Percentiles rank a stretch among this genome's conserved stretches.
Conservation (phyloP, 345 rosid species). For the Syzygium oleosum region DNA sequence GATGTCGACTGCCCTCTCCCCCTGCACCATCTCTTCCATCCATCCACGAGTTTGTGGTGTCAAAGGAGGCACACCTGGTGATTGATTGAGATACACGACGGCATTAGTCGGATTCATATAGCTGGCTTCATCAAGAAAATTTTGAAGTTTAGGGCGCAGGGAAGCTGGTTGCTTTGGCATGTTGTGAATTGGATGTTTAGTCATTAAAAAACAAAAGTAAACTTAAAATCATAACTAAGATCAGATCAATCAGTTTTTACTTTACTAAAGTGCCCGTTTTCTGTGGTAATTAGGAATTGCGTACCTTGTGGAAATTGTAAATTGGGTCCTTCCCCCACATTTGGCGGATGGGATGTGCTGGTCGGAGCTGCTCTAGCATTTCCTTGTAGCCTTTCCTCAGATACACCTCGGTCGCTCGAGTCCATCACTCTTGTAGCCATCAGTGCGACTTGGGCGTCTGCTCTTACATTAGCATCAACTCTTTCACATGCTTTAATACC, state of each 20-base stretch:
- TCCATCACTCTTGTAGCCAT: background rate
- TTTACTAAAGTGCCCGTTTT: no score
- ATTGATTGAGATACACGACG: background rate
- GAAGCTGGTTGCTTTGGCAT: background rate
- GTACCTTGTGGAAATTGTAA: background rate
- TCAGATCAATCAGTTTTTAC: background rate
- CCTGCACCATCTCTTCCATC: no score
- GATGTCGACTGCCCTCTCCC: no score
- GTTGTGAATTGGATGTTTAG: background rate
- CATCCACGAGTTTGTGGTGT: no score
- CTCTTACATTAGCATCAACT: background rate
- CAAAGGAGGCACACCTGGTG: background rate
- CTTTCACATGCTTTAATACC: background rate
- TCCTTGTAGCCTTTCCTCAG: background rate
- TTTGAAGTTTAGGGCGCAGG: background rate
- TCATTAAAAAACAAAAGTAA: background rate
- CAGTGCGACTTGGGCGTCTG: background rate
- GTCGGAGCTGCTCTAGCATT: background rate
- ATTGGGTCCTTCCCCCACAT: background rate
- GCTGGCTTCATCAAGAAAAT: no score
- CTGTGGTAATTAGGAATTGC: no score
- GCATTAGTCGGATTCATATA: background rate
- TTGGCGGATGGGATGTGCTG: background rate
- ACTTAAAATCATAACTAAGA: background rate
- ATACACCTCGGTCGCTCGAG: background rate